A percentile compares a stretch with the other conserved stretches of the same genome.
Conservation (phyloP, 805 yeast species). For the Wickerhamomyces xylosicus region DNA sequence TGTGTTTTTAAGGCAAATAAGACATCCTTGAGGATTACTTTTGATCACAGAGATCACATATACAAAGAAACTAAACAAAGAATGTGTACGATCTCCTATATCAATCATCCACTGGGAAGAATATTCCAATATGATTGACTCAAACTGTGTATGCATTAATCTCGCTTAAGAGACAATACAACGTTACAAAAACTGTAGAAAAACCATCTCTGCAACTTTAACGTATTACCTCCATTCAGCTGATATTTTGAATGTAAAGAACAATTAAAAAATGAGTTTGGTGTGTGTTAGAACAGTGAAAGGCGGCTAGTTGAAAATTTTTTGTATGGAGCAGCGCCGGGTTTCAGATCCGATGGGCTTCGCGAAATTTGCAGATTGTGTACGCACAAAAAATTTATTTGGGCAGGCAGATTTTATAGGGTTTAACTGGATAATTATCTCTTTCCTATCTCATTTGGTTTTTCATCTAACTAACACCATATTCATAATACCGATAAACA, state of each 20-base stretch:
- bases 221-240: conserved; percentile 7
- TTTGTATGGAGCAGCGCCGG: not conserved
- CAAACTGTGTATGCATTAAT: conserved; percentile 21
- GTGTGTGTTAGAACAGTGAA: not conserved
- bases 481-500: not conserved
- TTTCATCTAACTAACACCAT: not conserved
- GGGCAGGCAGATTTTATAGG: not conserved
- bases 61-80: too few relatives aligned
- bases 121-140: conserved; percentile 18
- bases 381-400: too few relatives aligned
- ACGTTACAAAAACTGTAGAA: not conserved
- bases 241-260: conserved; percentile 16
- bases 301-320: not conserved
- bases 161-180: conserved; percentile 10
- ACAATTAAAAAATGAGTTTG: too few relatives aligned
- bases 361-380: not conserved
- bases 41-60: too few relatives aligned
- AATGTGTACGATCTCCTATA: conserved; percentile 23
- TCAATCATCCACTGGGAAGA: conserved; percentile 19
- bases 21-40: too few relatives aligned
- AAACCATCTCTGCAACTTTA: not conserved
- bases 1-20: too few relatives aligned
- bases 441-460: not conserved
- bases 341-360: conserved; percentile 1
- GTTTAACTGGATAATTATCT: not conserved